Base-by-base conservation (phyloP, 1,139 yeast species). In the Geotrichum reessii region DNA sequence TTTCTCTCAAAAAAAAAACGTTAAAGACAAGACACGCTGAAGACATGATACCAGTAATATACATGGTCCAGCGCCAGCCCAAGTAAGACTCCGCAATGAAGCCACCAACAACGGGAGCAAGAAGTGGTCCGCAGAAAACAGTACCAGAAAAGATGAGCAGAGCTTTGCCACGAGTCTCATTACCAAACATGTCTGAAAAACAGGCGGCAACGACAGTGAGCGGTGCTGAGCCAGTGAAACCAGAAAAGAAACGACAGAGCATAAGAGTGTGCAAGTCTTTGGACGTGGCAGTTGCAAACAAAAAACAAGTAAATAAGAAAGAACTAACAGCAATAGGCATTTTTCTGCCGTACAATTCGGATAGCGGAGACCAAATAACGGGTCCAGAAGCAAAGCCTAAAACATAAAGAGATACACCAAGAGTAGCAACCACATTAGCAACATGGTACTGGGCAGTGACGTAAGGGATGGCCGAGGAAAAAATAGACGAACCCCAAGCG, bases 371-470 rank as follows among this genome's bases (percentile, higher is more conserved):
- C 84, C 88, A 88, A 47, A 87, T 65, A 46, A 87, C 75, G 7
- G 96, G 96, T 19, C 96, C 95, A 0, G 86, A 79, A 0, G 95
- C 95, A 71, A 87, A 87, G 22, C 96, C 96, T 50, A 86, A 68
- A 22, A 89, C 95, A 66, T 81, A 89, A 31, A 88, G 75, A 0
- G 95, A 83, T 12, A 87, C 78, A 56, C 88, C 86, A 50, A 88
- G 76, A 63, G 12, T 58, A 2, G 64, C 78, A 1, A 71, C 73
- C 2, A 67, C 72, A 11, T 57, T 54, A 2, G 73, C 69, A 3
- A 73, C 70, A 47, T 66, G 64, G 61, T 64, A 74, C 40, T 66
- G 63, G 44, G 56, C 60, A 57, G 69, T 63, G 24, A 78, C 61
- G 3, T 63, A 67, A 1, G 63, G 62, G 8, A 70, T 63, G 2